Percentiles rank a stretch among this genome's conserved stretches.
phyloP scores from a whole-genome alignment of 108 stramenopile genomes.

The Cyclotella atomus region DNA sequence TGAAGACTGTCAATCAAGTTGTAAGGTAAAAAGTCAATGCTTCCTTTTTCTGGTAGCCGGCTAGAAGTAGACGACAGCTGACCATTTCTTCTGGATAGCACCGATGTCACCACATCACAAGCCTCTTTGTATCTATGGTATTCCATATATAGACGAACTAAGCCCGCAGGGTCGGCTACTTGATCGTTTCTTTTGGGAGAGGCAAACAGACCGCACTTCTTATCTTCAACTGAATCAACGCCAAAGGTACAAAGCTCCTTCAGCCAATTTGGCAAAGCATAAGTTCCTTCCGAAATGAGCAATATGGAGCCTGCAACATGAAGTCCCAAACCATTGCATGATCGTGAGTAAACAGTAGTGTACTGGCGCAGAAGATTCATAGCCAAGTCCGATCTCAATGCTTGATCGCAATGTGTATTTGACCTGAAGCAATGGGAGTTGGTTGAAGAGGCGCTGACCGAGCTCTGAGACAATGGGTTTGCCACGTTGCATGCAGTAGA shows the following conservation, averaged over 20 bases:
- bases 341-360: slow-evolving; percentile 51
- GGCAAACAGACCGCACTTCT: slow-evolving; percentile 58
- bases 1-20: slow-evolving; percentile 60
- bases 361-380: slow-evolving; percentile 61
- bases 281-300: slow-evolving; percentile 18
- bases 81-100: slow-evolving; percentile 34
- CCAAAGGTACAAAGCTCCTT: slow-evolving; percentile 63
- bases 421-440: slow-evolving; percentile 27
- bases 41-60: slow-evolving; percentile 80
- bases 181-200: background rate
- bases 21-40: slow-evolving; percentile 83
- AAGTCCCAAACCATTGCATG: slow-evolving; percentile 56
- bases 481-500: slow-evolving; percentile 33
- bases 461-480: background rate
- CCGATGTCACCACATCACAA: slow-evolving; percentile 58
- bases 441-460: slow-evolving; percentile 7
- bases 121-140: slow-evolving; percentile 69
- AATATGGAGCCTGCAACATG: slow-evolving; percentile 68
- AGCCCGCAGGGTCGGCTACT: slow-evolving; percentile 62
- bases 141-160: slow-evolving; percentile 69
- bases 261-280: slow-evolving; percentile 74
- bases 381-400: slow-evolving; percentile 30
- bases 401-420: slow-evolving; percentile 16
- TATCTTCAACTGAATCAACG: background rate
- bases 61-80: slow-evolving; percentile 22